phyloP scores from a whole-genome alignment of 345 rosid genomes.

The Lepidium sativum region DNA sequence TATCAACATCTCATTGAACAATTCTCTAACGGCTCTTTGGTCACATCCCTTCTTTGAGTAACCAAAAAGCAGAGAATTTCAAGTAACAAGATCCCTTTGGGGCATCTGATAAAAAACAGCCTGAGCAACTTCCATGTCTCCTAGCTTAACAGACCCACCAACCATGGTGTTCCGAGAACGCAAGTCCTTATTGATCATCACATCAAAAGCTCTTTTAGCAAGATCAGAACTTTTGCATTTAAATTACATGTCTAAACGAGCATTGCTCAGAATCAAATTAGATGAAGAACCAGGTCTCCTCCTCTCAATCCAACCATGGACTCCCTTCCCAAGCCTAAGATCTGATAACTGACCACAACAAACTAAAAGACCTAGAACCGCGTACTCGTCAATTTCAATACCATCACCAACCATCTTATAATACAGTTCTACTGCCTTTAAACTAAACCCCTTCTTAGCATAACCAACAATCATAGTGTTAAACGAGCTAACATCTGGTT shows the following conservation, averaged over 20 bases:
- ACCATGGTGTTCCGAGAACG: slow-evolving; percentile 51
- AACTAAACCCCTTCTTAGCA: slow-evolving; percentile 37
- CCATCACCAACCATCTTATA: slow-evolving; percentile 25
- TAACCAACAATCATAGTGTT: slow-evolving; percentile 49
- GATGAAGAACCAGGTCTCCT: slow-evolving; percentile 32
- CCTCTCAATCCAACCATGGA: slow-evolving; percentile 40
- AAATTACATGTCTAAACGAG: slow-evolving; percentile 41
- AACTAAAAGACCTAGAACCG: slow-evolving; percentile 40
- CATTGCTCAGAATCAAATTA: slow-evolving; percentile 43
- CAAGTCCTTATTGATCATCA: slow-evolving; percentile 29
- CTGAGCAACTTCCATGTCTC: slow-evolving; percentile 33
- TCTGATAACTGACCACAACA: slow-evolving; percentile 42
- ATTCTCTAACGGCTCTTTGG: slow-evolving; percentile 19
- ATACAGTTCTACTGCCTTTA: slow-evolving; percentile 40
- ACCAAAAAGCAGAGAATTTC: slow-evolving; percentile 47
- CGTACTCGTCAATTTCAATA: slow-evolving; percentile 27
- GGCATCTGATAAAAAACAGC: slow-evolving; percentile 39
- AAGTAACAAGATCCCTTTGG: slow-evolving; percentile 36
- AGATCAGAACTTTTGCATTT: slow-evolving; percentile 33
- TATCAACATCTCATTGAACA: slow-evolving; percentile 30
- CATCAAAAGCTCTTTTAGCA: slow-evolving; percentile 32
- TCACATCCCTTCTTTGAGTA: slow-evolving; percentile 36
- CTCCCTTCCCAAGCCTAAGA: slow-evolving; percentile 37
- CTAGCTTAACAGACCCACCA: slow-evolving; percentile 41
- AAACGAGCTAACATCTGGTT: slow-evolving; percentile 39